Evolutionary conservation across 2,329 filamentous ascomycete genomes (phyloP).

Genomic region (Trichoderma semiorbis): DNA sequence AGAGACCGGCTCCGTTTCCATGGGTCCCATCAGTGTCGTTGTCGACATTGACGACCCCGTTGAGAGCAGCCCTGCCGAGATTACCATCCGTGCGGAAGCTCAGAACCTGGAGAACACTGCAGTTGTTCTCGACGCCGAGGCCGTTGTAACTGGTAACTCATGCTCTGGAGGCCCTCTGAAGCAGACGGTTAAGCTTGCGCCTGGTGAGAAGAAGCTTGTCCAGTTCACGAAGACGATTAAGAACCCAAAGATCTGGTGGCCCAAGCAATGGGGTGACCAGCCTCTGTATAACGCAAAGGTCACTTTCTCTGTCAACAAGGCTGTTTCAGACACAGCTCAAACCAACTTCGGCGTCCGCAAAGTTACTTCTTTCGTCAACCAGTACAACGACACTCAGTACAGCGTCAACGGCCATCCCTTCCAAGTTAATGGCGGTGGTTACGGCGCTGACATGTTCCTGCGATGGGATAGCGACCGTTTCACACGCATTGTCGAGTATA

Average conservation of each 20-base stretch:
- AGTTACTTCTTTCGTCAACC: slow-evolving; percentile 49
- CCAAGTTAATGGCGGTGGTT: slow-evolving; percentile 59
- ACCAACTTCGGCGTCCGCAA: slow-evolving; percentile 30
- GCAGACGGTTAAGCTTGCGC: slow-evolving; percentile 34
- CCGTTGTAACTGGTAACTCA: slow-evolving; percentile 35
- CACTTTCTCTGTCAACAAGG: slow-evolving; percentile 28
- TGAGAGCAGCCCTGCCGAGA: slow-evolving; percentile 28
- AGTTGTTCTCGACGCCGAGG: slow-evolving; percentile 36
- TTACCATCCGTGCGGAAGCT: slow-evolving; percentile 38
- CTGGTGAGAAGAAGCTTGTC: slow-evolving; percentile 39
- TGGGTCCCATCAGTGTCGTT: slow-evolving; percentile 44
- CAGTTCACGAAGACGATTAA: slow-evolving; percentile 33
- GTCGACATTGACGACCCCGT: slow-evolving; percentile 36
- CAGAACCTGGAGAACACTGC: slow-evolving; percentile 40
- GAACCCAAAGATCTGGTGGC: slow-evolving; percentile 58
- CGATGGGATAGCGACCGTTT: slow-evolving; percentile 52
- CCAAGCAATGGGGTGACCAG: slow-evolving; percentile 55
- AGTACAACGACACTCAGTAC: slow-evolving; percentile 53
- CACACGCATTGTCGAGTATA: slow-evolving; percentile 47
- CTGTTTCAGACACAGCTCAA: slow-evolving; percentile 29
- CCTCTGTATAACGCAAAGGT: slow-evolving; percentile 44
- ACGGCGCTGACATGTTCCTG: slow-evolving; percentile 59
- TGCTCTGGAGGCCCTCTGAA: slow-evolving; percentile 28
- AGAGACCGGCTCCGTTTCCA: slow-evolving; percentile 49
- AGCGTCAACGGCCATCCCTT: slow-evolving; percentile 55